Evolutionary conservation across 2,329 filamentous ascomycete species (phyloP).

Genomic region (Cordyceps tenuipes): DNA sequence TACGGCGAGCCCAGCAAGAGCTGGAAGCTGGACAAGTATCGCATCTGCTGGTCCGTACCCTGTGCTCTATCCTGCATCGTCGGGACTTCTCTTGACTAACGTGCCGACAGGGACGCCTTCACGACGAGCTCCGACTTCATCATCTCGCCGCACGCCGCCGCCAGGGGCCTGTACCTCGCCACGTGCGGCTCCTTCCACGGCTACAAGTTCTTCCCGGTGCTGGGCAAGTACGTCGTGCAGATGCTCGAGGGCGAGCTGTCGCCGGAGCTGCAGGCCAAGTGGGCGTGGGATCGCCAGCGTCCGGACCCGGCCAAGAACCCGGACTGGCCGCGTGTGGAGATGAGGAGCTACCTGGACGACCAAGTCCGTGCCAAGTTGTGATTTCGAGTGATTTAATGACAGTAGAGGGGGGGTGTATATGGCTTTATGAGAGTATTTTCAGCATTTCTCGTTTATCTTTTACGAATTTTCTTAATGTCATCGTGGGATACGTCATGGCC

Average conservation of each 20-base stretch:
- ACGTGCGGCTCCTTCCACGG: constrained; percentile 60
- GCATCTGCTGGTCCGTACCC: constrained; percentile 55
- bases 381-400: background rate
- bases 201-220: constrained; percentile 59
- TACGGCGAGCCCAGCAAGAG: constrained; percentile 47
- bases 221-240: constrained; percentile 54
- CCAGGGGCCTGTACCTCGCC: constrained; percentile 49
- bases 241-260: constrained; percentile 41
- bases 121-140: constrained; percentile 54
- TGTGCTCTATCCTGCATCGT: background rate
- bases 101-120: constrained; percentile 50
- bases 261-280: constrained; percentile 35
- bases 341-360: constrained; percentile 40
- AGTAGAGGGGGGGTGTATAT: no score
- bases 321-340: constrained; percentile 50
- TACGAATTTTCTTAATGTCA: no score
- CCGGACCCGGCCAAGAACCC: constrained; percentile 44
- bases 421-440: no score
- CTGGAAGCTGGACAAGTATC: constrained; percentile 53
- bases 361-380: constrained; percentile 21
- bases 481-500: no score
- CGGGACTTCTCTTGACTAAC: background rate
- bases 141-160: constrained; percentile 47
- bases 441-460: no score
- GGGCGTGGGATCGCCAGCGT: constrained; percentile 53